A percentile compares a stretch with the other conserved stretches of the same genome.
These are phyloP conservation scores for Fusarium gaditjirri DNA, from an alignment of 2,329 filamentous ascomycete genomes.

Conservation along the genomic window DNA sequence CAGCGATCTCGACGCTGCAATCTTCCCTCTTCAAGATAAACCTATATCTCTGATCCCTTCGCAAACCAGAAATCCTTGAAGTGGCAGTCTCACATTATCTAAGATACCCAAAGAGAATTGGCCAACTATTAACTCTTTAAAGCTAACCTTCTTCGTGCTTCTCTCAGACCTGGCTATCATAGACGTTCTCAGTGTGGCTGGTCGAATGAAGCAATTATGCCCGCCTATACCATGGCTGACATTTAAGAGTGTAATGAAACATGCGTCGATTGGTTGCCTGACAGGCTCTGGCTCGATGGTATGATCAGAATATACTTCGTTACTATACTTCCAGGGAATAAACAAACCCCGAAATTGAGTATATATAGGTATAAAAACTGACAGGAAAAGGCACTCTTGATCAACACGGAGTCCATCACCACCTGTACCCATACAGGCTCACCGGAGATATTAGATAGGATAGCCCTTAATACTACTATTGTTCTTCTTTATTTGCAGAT, in stretches of 20 bases:
- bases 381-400: accelerated
- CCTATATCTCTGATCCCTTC: neutral
- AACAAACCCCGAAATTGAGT: neutral
- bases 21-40: neutral
- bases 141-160: neutral
- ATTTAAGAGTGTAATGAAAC: too few relatives aligned
- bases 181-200: too few relatives aligned
- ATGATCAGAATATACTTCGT: neutral
- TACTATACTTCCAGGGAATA: neutral
- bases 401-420: neutral
- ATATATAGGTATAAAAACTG: neutral
- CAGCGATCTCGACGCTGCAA: neutral
- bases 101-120: too few relatives aligned
- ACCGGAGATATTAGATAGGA: neutral
- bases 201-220: too few relatives aligned
- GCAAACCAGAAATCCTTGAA: neutral
- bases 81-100: neutral
- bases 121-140: neutral
- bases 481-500: neutral
- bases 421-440: neutral
- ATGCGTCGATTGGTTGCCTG: neutral
- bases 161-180: neutral
- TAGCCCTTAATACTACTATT: neutral
- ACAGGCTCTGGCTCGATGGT: too few relatives aligned
- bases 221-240: too few relatives aligned